Percentiles rank a stretch among this genome's conserved stretches.
Conservation (phyloP, 106 monocot species). For the Phalaenopsis equestris region DNA sequence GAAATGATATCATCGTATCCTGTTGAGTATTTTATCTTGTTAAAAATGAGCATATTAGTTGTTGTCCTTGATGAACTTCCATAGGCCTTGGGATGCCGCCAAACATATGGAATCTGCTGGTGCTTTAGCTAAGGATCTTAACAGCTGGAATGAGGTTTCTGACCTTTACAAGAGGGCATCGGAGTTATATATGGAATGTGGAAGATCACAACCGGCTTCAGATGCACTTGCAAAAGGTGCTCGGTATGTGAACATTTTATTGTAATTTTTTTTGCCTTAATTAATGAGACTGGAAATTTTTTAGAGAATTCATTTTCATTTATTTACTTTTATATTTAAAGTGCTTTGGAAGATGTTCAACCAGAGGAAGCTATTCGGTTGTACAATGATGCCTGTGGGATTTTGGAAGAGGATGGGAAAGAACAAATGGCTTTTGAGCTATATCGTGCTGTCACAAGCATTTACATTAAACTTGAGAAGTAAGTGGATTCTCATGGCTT, state of each 20-base stretch:
- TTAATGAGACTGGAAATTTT: not conserved
- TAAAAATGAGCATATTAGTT: not conserved
- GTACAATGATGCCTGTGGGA: constrained; percentile 68
- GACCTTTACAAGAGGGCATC: constrained; percentile 82
- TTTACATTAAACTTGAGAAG: constrained; percentile 87
- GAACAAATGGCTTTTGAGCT: constrained; percentile 98
- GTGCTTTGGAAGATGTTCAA: constrained; percentile 67
- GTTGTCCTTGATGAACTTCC: constrained; percentile 30
- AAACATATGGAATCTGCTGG: constrained; percentile 98
- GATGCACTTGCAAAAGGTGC: constrained; percentile 97
- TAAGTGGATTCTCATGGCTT: constrained; percentile 17
- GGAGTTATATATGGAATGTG: constrained; percentile 88
- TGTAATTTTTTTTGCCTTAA: not conserved
- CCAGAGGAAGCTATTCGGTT: constrained; percentile 82
- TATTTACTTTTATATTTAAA: constrained; percentile 11
- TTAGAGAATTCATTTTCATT: not conserved
- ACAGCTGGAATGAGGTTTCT: constrained; percentile 79
- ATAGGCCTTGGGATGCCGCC: constrained; percentile 99
- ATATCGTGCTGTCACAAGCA: constrained; percentile 56
- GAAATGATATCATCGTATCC: constrained; percentile 94
- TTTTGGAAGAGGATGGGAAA: constrained; percentile 93
- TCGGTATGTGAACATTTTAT: constrained; percentile 28
- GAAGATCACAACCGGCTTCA: constrained; percentile 93
- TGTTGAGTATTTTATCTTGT: constrained; percentile 3
- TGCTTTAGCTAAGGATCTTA: constrained; percentile 81